phyloP scores from a whole-genome alignment of 805 yeast genomes.

The Kodamaea jinghongensis region DNA sequence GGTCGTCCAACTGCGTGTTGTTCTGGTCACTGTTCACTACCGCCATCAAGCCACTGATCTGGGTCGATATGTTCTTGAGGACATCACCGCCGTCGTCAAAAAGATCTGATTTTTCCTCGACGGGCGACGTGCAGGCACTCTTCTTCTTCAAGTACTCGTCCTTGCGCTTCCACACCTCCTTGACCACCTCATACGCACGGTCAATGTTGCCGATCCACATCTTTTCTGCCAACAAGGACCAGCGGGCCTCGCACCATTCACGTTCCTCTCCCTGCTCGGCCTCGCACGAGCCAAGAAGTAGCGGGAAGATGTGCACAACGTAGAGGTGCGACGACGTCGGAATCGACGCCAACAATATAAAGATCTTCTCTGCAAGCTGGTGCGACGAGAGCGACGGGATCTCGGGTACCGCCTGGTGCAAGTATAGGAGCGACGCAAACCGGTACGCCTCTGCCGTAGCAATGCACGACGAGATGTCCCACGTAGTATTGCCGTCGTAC shows the following conservation, averaged over 20 bases:
- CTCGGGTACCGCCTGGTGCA: conserved; percentile 73
- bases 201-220: conserved; percentile 69
- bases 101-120: conserved; percentile 3
- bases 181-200: conserved; percentile 63
- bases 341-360: conserved; percentile 59
- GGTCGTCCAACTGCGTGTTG: conserved; percentile 30
- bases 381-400: conserved; percentile 55
- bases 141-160: conserved; percentile 38
- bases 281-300: conserved; percentile 65
- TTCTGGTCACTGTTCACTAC: conserved; percentile 31
- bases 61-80: conserved; percentile 27
- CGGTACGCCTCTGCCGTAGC: conserved; percentile 72
- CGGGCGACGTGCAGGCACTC: conserved; percentile 14
- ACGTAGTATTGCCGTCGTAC: conserved; percentile 21
- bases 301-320: conserved; percentile 62
- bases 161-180: conserved; percentile 68
- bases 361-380: conserved; percentile 56
- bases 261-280: conserved; percentile 57
- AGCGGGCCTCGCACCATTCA: conserved; percentile 57
- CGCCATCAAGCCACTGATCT: conserved; percentile 41
- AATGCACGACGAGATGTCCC: conserved; percentile 59
- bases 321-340: conserved; percentile 57
- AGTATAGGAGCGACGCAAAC: conserved; percentile 53
- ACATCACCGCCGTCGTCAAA: conserved; percentile 17
- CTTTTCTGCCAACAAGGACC: conserved; percentile 51